These are phyloP conservation scores for Vigna reflexopilosa DNA, from an alignment of 306 rosid species.

Conservation along the genomic window DNA sequence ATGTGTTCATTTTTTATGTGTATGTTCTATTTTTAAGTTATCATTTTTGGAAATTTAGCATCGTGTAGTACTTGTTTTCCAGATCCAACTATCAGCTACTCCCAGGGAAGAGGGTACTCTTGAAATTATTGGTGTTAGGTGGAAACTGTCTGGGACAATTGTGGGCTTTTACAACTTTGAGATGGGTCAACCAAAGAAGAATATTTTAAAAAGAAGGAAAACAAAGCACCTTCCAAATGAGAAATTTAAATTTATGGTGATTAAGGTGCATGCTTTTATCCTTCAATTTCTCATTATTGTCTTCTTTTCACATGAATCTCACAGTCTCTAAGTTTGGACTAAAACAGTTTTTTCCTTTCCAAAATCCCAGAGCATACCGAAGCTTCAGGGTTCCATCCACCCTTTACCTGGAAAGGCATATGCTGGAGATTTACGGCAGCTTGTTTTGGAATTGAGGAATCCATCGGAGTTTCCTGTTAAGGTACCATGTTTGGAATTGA, in stretches of 20 bases:
- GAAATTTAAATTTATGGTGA: slow-evolving; percentile 80
- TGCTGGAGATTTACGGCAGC: slow-evolving; percentile 80
- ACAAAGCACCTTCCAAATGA: slow-evolving; percentile 52
- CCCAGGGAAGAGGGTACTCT: slow-evolving; percentile 81
- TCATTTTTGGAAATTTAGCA: slow-evolving; percentile 29
- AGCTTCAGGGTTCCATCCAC: slow-evolving; percentile 74
- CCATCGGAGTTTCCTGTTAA: slow-evolving; percentile 76
- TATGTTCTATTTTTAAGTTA: slow-evolving; percentile 11
- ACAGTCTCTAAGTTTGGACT: slow-evolving; percentile 34
- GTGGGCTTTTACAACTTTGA: slow-evolving; percentile 84
- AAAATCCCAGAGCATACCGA: slow-evolving; percentile 82
- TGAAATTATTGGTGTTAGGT: slow-evolving; percentile 82
- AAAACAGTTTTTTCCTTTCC: slow-evolving; percentile 26
- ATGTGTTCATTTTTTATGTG: not conserved
- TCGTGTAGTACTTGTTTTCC: slow-evolving; percentile 45
- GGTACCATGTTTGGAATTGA: slow-evolving; percentile 59
- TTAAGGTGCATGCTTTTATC: slow-evolving; percentile 65
- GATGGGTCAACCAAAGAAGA: slow-evolving; percentile 62
- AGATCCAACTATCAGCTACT: slow-evolving; percentile 92
- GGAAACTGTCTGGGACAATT: slow-evolving; percentile 85
- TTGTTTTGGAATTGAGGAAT: slow-evolving; percentile 86
- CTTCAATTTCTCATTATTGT: slow-evolving; percentile 25
- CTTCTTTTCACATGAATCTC: slow-evolving; percentile 1
- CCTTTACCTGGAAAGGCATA: slow-evolving; percentile 72
- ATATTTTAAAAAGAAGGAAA: slow-evolving; percentile 61